Evolutionary conservation across 345 rosid species (phyloP).

Genomic region (Salix brachista): DNA sequence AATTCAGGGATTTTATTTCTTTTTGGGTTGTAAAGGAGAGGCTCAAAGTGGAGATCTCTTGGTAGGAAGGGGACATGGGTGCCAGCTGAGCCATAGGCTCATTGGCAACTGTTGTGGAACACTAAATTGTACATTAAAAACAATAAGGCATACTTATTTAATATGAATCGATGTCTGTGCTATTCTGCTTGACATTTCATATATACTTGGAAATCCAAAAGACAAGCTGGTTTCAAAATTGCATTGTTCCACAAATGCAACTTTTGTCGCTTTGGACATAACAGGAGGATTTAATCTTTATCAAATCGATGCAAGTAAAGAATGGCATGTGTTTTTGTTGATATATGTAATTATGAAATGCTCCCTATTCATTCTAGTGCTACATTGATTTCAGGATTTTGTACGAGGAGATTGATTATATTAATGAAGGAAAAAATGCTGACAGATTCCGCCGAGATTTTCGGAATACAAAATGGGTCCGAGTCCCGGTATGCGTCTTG

Average conservation of each 20-base stretch:
- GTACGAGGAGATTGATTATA: conserved; percentile 90
- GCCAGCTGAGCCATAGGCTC: no score
- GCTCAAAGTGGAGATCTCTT: no score
- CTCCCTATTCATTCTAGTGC: conserved; percentile 1
- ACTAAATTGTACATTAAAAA: no score
- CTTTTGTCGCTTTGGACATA: no score
- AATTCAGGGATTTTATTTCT: no score
- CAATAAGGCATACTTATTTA: no score
- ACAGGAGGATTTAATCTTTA: not conserved
- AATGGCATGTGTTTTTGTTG: not conserved
- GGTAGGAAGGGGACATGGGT: no score
- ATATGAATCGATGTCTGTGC: no score
- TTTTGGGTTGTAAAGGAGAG: no score
- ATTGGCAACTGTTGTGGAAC: no score
- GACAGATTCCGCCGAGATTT: conserved; percentile 87
- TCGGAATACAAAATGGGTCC: conserved; percentile 89
- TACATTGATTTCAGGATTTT: conserved; percentile 57
- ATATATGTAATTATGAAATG: not conserved
- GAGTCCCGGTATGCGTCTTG: conserved; percentile 74
- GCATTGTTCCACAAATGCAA: not conserved
- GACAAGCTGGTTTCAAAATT: not conserved
- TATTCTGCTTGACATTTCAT: not conserved
- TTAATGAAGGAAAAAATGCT: conserved; percentile 93
- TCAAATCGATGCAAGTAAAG: not conserved
- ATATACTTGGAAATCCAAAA: not conserved